These are phyloP conservation scores for Calonectria pseudoturangicola DNA, from an alignment of 2,329 filamentous ascomycete species.

Conservation along the genomic window DNA sequence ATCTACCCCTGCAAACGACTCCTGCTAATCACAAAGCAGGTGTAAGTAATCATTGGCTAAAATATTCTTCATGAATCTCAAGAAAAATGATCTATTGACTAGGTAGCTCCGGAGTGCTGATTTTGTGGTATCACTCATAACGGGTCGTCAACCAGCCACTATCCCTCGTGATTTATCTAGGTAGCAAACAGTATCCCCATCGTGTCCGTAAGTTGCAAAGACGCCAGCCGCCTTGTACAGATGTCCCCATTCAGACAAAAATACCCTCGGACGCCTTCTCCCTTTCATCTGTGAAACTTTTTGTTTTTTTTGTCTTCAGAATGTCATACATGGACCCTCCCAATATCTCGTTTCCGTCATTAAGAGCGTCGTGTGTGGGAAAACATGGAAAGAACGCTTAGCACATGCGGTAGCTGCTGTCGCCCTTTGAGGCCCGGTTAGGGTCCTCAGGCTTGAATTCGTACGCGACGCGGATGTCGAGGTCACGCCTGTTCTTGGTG, in stretches of 20 bases:
- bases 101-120: slow-evolving; percentile 54
- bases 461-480: slow-evolving; percentile 93
- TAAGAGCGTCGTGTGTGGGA: slow-evolving; percentile 43
- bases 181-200: slow-evolving; percentile 48
- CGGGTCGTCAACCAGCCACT: slow-evolving; percentile 53
- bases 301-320: not conserved
- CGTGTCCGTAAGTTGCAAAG: slow-evolving; percentile 50
- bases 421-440: slow-evolving; percentile 80
- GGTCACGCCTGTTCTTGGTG: slow-evolving; percentile 93
- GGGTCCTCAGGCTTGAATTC: slow-evolving; percentile 84
- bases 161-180: slow-evolving; percentile 48
- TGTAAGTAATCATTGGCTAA: not conserved
- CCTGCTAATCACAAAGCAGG: not conserved
- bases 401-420: slow-evolving; percentile 88
- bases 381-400: slow-evolving; percentile 57
- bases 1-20: not conserved
- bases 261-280: slow-evolving; percentile 41
- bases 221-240: slow-evolving; percentile 54
- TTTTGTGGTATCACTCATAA: slow-evolving; percentile 56
- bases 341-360: slow-evolving; percentile 47
- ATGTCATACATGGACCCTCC: slow-evolving; percentile 9
- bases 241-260: slow-evolving; percentile 42
- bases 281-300: slow-evolving; percentile 18
- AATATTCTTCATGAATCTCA: slow-evolving; percentile 37
- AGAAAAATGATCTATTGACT: slow-evolving; percentile 55